phyloP scores from a whole-genome alignment of 2,329 filamentous ascomycete species.

The Microdochium bolleyi region DNA sequence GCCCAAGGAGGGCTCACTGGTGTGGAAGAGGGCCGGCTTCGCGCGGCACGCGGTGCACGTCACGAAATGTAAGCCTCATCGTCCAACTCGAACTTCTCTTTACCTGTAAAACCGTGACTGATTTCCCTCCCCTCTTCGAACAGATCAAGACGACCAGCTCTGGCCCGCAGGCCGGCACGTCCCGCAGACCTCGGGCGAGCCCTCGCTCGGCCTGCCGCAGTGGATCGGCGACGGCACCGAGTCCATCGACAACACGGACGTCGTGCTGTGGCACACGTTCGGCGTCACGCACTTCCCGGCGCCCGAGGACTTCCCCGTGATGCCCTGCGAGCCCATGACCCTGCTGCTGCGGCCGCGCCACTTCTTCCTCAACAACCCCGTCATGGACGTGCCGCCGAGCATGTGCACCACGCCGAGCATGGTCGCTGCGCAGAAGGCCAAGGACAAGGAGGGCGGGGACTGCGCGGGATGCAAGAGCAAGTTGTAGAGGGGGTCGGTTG shows the following conservation, averaged over 20 bases:
- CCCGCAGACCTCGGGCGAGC: slow-evolving; percentile 77
- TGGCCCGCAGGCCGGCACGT: slow-evolving; percentile 84
- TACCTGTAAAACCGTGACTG: too few relatives aligned
- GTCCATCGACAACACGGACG: slow-evolving; percentile 70
- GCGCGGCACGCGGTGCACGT: slow-evolving; percentile 82
- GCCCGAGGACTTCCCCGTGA: slow-evolving; percentile 86
- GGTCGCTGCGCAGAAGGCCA: slow-evolving; percentile 20
- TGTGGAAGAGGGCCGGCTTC: slow-evolving; percentile 86
- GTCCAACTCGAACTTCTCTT: too few relatives aligned
- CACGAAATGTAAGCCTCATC: slow-evolving; percentile 74
- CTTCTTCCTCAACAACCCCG: slow-evolving; percentile 76
- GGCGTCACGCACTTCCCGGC: slow-evolving; percentile 83
- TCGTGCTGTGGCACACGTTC: slow-evolving; percentile 93
- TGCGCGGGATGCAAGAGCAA: too few relatives aligned
- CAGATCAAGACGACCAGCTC: slow-evolving; percentile 73
- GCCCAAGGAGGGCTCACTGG: slow-evolving; percentile 72
- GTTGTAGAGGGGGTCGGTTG: neutral
- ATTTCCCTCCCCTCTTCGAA: too few relatives aligned
- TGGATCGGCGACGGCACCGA: slow-evolving; percentile 68
- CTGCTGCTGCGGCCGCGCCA: slow-evolving; percentile 71
- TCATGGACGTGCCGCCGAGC: slow-evolving; percentile 71
- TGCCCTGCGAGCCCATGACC: slow-evolving; percentile 82
- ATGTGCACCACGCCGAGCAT: slow-evolving; percentile 68
- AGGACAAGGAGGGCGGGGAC: slow-evolving; percentile 23
- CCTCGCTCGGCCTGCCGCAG: slow-evolving; percentile 61